Base-by-base conservation (phyloP, 352 stramenopile genomes). In the Elongisporangium prolatum region DNA sequence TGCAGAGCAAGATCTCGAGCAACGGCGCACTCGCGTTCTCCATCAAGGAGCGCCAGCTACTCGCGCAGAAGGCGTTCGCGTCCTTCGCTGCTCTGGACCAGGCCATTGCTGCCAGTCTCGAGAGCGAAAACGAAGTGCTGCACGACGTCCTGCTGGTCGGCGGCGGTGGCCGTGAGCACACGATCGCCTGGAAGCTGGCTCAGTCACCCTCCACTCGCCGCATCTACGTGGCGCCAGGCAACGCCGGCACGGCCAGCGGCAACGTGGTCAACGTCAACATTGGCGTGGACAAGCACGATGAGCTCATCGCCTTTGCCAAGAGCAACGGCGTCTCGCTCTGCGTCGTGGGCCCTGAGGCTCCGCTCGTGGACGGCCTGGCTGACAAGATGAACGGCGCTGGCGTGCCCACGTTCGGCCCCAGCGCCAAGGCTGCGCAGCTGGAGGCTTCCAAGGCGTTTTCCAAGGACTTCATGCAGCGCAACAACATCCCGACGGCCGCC, bases 401-500 rank as follows among this genome's bases (percentile, higher is more conserved):
- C 54, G 86, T 99, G n/a, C 85, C 90, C 53, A 91, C 87, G 48
- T 99, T 99, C 75, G 98, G 98, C 18, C 98, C 98, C 3, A 98
- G 77, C 51, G 90, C 90, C 59, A 85, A 92, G 50, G 97, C 97
- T 4, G 95, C 98, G 2, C 86, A 96, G 60, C 80, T 99, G 47
- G 98, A 99, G 81, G 97, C 95, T 24, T 99, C 93, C 58, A 99
- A 99, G 87, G 93, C 97, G 5, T 98, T 98, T 69, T 95, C 88
- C 62, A 99, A 99, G 85, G 96, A 99, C 65, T 99, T 99, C 61
- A 98, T 99, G 88, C 80, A 95, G 66, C 84, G 97, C 61, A 95
- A 99, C 79, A 71, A 76, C 63, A 99, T 99, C 56, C 97, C 91
- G 2, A 99, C 98, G 34, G 97, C 98, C 18, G 89, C 90, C 56